Base-by-base conservation (phyloP, 768 basidiomycete genomes). In the Russula griseocarnosa region DNA sequence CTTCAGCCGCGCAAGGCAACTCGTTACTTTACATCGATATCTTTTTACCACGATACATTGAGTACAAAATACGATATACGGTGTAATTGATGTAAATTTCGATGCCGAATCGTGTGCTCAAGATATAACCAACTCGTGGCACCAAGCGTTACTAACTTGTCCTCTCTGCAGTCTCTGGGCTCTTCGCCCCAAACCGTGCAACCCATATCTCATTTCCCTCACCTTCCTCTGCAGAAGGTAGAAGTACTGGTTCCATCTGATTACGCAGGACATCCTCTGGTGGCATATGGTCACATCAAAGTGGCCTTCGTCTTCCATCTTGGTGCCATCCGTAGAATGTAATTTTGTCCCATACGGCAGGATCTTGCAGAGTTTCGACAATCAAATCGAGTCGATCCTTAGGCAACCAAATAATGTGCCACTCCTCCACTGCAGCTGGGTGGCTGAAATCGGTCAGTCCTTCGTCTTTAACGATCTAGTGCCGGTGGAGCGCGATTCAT, bases 351-450 rank as follows among this genome's bases (percentile, higher is more conserved):
- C 71, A 73, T 40, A 76, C 79, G 65, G 68, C 71, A 72, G 86
- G 86, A 66, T 74, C 83, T 66, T 76, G 71, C 66, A 81, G 83
- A 76, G 91, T 90, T 60, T 79, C 83, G 63, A 82, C 83, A 38
- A 79, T 83, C 58, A 93, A 70, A 6, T 86, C 85, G n/a, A 84
- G 76, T 26, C 74, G 69, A 72, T 98, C 96, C 40, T 76, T 74
- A n/a, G 96, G 92, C 60, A 98, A 74, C 96, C 96, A 98, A 38
- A 98, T 77, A 5, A 84, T 79, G 65, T 86, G 80, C 75, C 93
- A 90, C 53, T 89, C 84, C 57, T 84, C 66, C 78, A 83, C 61
- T 84, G 79, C 75, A 7, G 94, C 93, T 10, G 96, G 96, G 70
- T 96, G 96, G 55, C 89, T 86, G 76, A 96, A 98, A 20, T 88